Evolutionary conservation across 176 grass and related monocot species (phyloP).

Genomic region (Zoysia japonica): DNA sequence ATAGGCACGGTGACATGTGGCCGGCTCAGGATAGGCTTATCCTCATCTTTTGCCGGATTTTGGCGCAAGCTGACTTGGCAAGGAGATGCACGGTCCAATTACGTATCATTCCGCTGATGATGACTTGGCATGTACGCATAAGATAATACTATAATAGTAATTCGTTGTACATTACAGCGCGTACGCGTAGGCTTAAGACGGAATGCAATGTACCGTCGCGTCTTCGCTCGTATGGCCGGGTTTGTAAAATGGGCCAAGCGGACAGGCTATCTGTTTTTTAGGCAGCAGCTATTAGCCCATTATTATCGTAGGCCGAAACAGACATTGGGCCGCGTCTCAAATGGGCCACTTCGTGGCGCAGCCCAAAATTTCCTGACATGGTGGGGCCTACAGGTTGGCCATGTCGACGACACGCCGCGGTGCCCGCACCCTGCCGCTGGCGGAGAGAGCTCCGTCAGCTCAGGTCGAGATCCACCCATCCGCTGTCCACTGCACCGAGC

Average conservation of each 20-base stretch:
- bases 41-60: conserved; percentile 20
- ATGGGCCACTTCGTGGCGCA: neutral
- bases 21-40: conserved; percentile 73
- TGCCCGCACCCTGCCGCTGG: neutral
- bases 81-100: too few relatives aligned
- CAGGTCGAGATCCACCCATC: conserved; percentile 40
- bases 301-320: neutral
- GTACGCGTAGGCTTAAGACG: neutral
- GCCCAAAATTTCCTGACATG: neutral
- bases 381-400: neutral
- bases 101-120: too few relatives aligned
- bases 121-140: neutral
- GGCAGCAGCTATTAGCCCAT: too few relatives aligned
- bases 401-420: neutral
- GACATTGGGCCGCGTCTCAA: neutral
- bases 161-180: neutral
- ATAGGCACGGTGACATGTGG: conserved; percentile 52
- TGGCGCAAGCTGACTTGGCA: conserved; percentile 24
- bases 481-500: conserved; percentile 1
- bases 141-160: neutral
- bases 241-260: neutral
- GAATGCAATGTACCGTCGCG: too few relatives aligned
- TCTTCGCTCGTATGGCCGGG: too few relatives aligned
- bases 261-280: neutral
- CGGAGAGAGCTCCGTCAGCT: conserved; percentile 14